Percentiles rank a stretch among this genome's conserved stretches.
Evolutionary conservation across 345 rosid species (phyloP).

Genomic region (Sapria himalayana): DNA sequence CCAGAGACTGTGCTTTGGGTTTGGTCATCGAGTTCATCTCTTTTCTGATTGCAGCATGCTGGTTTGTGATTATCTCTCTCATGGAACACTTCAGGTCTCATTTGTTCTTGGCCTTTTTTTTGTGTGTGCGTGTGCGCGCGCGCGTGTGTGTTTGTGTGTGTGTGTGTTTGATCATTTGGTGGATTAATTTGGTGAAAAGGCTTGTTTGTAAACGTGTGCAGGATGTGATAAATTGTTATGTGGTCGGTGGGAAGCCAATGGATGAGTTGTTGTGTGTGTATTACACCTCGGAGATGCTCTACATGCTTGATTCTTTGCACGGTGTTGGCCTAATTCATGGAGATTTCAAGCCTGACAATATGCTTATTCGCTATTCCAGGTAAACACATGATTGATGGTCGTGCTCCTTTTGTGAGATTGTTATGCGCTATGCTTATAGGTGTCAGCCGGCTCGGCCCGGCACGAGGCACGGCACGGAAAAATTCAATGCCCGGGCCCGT

Average conservation of each 20-base stretch:
- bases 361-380: constrained; percentile 62
- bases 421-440: too few species aligned
- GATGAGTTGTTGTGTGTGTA: constrained; percentile 77
- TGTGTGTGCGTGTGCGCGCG: too few species aligned
- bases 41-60: constrained; percentile 72
- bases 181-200: not conserved
- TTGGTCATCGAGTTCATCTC: constrained; percentile 48
- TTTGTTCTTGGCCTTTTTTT: too few species aligned
- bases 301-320: constrained; percentile 78
- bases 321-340: constrained; percentile 78
- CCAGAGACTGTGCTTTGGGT: constrained; percentile 77
- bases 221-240: constrained; percentile 84
- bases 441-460: too few species aligned
- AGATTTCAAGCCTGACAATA: constrained; percentile 93
- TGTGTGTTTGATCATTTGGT: not conserved
- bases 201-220: constrained; percentile 13
- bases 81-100: constrained; percentile 93
- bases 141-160: constrained; percentile 4
- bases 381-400: too few species aligned
- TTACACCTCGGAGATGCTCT: constrained; percentile 78
- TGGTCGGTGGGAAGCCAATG: constrained; percentile 54
- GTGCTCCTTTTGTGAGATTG: too few species aligned
- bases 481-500: too few species aligned
- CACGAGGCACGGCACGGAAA: too few species aligned
- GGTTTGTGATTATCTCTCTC: constrained; percentile 51